Base-by-base conservation (phyloP, 768 basidiomycete genomes). In the Guyanaporus albipodus region DNA sequence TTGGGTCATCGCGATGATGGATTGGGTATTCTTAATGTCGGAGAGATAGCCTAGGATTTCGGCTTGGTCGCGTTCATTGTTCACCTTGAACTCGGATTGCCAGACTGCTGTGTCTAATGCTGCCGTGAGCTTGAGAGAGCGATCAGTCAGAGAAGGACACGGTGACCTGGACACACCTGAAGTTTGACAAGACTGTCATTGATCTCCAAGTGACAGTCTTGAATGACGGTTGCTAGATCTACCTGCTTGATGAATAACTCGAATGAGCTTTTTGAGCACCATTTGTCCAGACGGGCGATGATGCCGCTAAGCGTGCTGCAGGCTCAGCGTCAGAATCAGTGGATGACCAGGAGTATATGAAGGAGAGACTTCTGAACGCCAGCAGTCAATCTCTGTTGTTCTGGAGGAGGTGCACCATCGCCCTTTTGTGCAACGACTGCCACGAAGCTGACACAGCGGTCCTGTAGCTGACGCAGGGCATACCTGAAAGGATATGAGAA, bases 171-270 rank as follows among this genome's bases (percentile, higher is more conserved):
- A 42, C 44, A 37, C 36, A 78, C 80, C 55, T 78, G 71, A 43
- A 82, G 74, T 33, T 69, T 69, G 8, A 58, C 61, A 34, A 80
- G 50, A 45, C 76, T 77, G 44, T 76, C 74, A 22, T 70, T 61
- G 29, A 82, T 69, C 22, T 66, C 62, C 39, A 53, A 44, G 41
- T 80, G 73, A 52, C 75, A 80, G 14, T 61, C 59, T 50, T 70
- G 59, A 21, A 82, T 79, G 34, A 71, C 73, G 21, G 55, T 50
- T 15, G 66, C 58, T 29, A 80, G 68, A 22, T 76, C 71, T 17
- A 52, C 56, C 50, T 80, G 79, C 46, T 66, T 70, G 24, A 74
- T 46, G 48, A 81, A 75, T 6, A 73, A 68, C 45, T 75, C 64
- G 40, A 76, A 31, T 21, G 60, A 60, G 23, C 57, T 55, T 42